phyloP scores from a whole-genome alignment of 306 rosid genomes.

The Rubus parviflorus region DNA sequence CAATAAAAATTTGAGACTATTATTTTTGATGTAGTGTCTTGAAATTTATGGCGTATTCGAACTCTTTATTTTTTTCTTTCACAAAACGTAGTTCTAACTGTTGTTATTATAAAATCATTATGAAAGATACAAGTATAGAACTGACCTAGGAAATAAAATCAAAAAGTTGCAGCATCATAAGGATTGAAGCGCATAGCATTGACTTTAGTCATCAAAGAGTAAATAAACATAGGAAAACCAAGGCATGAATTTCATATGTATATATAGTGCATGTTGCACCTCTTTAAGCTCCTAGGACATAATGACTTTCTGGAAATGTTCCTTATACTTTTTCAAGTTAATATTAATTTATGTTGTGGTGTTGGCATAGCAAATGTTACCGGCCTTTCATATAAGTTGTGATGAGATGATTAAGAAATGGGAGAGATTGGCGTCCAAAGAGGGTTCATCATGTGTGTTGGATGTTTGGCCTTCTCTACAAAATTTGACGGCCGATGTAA shows the following conservation, averaged over 20 bases:
- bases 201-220: no score
- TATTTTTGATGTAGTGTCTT: no score
- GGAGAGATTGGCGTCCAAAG: slow-evolving; percentile 8
- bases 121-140: no score
- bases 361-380: slow-evolving; percentile 19
- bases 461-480: slow-evolving; percentile 31
- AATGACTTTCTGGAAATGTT: background rate
- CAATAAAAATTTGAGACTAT: no score
- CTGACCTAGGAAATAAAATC: no score
- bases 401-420: slow-evolving; percentile 27
- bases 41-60: no score
- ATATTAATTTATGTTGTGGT: background rate
- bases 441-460: background rate
- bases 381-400: slow-evolving; percentile 17
- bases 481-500: slow-evolving; percentile 25
- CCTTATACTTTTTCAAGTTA: background rate
- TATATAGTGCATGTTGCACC: background rate
- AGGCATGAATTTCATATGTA: background rate
- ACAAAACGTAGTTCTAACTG: no score
- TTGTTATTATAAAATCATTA: no score
- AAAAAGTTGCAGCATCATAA: no score
- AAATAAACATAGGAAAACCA: no score
- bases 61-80: no score
- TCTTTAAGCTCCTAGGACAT: background rate
- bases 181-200: no score